Evolutionary conservation across 805 yeast genomes (phyloP).

Genomic region (Lachancea meyersii): DNA sequence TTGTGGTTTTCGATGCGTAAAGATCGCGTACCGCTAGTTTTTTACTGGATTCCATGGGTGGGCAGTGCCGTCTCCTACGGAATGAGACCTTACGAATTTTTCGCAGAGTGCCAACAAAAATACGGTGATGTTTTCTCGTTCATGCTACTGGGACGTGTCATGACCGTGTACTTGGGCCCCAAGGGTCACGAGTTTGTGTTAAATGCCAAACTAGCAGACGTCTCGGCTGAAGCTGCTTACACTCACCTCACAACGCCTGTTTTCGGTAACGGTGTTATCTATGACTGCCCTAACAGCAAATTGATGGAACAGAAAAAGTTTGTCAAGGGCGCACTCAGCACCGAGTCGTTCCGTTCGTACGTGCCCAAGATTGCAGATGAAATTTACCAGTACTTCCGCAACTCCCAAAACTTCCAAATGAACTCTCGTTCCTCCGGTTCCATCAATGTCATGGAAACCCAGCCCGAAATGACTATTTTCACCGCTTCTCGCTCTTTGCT

Average conservation of each 20-base stretch:
- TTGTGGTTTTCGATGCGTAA: constrained; percentile 60
- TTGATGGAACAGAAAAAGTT: constrained; percentile 98
- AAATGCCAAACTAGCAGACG: constrained; percentile 83
- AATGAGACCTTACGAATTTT: constrained; percentile 88
- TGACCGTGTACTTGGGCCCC: constrained; percentile 96
- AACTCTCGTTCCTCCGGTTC: constrained; percentile 41
- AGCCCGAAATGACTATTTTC: constrained; percentile 92
- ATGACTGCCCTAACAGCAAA: constrained; percentile 89
- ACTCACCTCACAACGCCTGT: constrained; percentile 98
- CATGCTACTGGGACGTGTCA: constrained; percentile 77
- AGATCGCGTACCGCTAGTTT: constrained; percentile 85
- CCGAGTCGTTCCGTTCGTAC: constrained; percentile 73
- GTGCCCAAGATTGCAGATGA: constrained; percentile 88
- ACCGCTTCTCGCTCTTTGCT: constrained; percentile 89
- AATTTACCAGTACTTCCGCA: constrained; percentile 55
- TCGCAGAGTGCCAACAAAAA: constrained; percentile 66
- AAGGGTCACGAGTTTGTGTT: constrained; percentile 95
- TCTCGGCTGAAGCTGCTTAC: constrained; percentile 95
- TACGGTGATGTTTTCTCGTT: constrained; percentile 94
- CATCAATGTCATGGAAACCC: constrained; percentile 68
- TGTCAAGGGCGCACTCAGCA: constrained; percentile 82
- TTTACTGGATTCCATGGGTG: constrained; percentile 91
- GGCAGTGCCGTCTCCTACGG: constrained; percentile 90
- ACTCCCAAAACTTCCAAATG: constrained; percentile 44
- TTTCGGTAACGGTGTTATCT: constrained; percentile 94